Evolutionary conservation across 768 basidiomycete species (phyloP).

Genomic region (Lentinula sp.): DNA sequence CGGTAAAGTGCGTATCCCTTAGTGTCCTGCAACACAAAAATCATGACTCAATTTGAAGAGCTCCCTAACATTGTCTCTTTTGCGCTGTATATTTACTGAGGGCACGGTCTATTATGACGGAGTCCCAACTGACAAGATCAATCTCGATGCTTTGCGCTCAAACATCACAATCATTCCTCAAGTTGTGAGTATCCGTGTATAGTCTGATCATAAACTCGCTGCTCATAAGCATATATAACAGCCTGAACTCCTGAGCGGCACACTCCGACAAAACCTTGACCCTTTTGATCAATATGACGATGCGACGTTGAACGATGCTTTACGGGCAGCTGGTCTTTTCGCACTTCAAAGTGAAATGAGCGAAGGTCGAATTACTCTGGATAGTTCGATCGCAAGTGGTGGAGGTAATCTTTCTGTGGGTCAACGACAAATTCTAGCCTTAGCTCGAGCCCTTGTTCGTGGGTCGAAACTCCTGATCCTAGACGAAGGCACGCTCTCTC

Average conservation of each 20-base stretch:
- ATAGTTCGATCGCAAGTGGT: slow-evolving; percentile 22
- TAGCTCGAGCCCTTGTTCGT: slow-evolving; percentile 35
- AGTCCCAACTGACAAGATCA: slow-evolving; percentile 37
- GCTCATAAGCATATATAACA: not conserved
- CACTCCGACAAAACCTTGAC: slow-evolving; percentile 40
- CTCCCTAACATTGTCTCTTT: slow-evolving; percentile 50
- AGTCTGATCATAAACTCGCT: not conserved
- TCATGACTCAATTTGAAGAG: slow-evolving; percentile 24
- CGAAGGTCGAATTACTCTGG: slow-evolving; percentile 22
- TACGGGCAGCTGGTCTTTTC: slow-evolving; percentile 29
- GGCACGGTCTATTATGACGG: slow-evolving; percentile 56
- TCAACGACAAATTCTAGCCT: slow-evolving; percentile 41
- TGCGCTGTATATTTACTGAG: slow-evolving; percentile 52
- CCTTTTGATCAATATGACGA: slow-evolving; percentile 43
- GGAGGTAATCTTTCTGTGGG: slow-evolving; percentile 32
- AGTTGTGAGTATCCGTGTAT: slow-evolving; percentile 21
- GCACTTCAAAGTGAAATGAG: slow-evolving; percentile 27
- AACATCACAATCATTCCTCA: slow-evolving; percentile 59
- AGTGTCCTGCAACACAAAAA: not conserved
- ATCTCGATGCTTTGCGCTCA: slow-evolving; percentile 48
- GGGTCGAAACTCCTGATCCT: slow-evolving; percentile 17
- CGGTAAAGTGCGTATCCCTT: slow-evolving; percentile 28
- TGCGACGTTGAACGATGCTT: slow-evolving; percentile 26
- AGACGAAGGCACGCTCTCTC: slow-evolving; percentile 25
- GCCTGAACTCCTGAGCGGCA: slow-evolving; percentile 34